A percentile compares a stretch with the other conserved stretches of the same genome.
Evolutionary conservation across 192 early-diverging fungal genomes (phyloP).

Genomic region (Backusella circina): DNA sequence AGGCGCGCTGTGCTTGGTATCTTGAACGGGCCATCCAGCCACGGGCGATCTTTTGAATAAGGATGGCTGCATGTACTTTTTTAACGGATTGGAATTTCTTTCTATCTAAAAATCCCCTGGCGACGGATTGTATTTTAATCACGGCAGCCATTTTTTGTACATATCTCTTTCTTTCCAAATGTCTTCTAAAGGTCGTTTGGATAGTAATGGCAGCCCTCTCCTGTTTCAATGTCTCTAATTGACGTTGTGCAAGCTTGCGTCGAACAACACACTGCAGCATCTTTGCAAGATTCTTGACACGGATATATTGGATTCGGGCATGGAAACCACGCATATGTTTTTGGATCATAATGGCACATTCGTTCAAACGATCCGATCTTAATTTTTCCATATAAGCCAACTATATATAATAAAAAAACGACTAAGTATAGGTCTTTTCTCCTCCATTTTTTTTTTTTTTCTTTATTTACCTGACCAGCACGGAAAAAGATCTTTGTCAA

Average conservation of each 20-base stretch:
- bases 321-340: conserved; percentile 77
- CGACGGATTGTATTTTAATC: conserved; percentile 61
- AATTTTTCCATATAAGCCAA: conserved; percentile 86
- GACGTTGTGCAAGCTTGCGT: conserved; percentile 51
- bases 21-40: conserved; percentile 58
- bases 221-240: conserved; percentile 52
- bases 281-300: conserved; percentile 51
- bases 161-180: conserved; percentile 50
- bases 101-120: conserved; percentile 72
- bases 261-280: conserved; percentile 66
- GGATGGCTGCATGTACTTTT: conserved; percentile 71
- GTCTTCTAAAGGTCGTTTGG: conserved; percentile 70
- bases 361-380: conserved; percentile 78
- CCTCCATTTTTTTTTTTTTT: not conserved
- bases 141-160: conserved; percentile 41
- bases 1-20: conserved; percentile 47
- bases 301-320: conserved; percentile 56
- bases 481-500: conserved; percentile 98
- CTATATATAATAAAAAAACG: not conserved
- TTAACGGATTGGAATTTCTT: conserved; percentile 43
- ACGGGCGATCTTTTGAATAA: conserved; percentile 73
- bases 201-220: conserved; percentile 69
- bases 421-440: not conserved
- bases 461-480: conserved; percentile 66
- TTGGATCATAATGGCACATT: conserved; percentile 84